Evolutionary conservation across 192 early-diverging fungal genomes (phyloP), one percentile per base, ranked within the genome.

Genomic region (Endogone sp.): DNA sequence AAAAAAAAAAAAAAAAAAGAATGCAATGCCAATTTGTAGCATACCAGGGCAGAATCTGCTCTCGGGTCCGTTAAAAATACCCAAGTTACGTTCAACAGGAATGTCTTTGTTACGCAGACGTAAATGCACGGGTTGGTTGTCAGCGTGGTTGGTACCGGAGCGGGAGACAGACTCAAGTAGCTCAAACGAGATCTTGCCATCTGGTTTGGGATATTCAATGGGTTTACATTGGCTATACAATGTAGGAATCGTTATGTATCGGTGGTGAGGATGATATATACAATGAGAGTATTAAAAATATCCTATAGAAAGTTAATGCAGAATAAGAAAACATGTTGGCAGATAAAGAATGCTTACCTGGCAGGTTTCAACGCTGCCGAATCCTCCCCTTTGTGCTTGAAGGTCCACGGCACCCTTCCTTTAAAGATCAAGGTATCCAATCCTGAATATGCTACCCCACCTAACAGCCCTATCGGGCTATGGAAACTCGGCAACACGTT

Each of bases 171-270:
- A 95, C 31, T 94, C 94, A 31, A 99, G 86, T n/a, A 99, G 79
- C 60, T 99, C 97, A 74, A 99, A 99, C 24, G 90, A 90, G 56
- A 99, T 86, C 23, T 92, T 89, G 65, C 95, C 94, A 80, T 99
- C 97, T 22, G 97, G 94, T 80, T 98, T 98, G 57, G 95, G 95
- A 76, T 99, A 99, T 9, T 91, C 95, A 78, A 97, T 97, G 26
- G 91, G 92, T 73, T 88, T 89, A 67, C 71, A 90, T 69, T 82
- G 71, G 74, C 86, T 77, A 65, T n/a, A n/a, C n/a, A n/a, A n/a
- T n/a, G n/a, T n/a, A n/a, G n/a, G n/a, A n/a, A n/a, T n/a, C n/a
- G 58, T 10, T 60, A 57, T 8, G 22, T 56, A n/a, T n/a, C n/a
- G n/a, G n/a, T n/a, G n/a, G n/a, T n/a, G n/a, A n/a, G n/a, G n/a